A percentile compares a stretch with the other conserved stretches of the same genome.
Evolutionary conservation across 495 filamentous ascomycete genomes (phyloP).

Genomic region (Neurospora terricola): DNA sequence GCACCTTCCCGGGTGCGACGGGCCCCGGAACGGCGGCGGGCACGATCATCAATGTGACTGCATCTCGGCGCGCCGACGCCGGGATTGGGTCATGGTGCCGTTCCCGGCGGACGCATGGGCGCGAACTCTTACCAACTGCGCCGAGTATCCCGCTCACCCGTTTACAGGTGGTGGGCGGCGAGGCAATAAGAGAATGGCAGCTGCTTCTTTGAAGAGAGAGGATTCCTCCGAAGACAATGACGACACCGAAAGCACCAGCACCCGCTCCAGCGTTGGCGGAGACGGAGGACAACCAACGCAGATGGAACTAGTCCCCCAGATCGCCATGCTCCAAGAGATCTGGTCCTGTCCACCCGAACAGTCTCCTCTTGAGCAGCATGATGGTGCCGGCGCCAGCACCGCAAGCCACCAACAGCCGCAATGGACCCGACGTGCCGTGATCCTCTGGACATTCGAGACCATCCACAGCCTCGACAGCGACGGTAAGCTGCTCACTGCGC

Average conservation of each 20-base stretch:
- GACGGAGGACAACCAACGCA: constrained; percentile 21
- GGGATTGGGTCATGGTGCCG: constrained; percentile 30
- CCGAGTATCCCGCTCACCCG: constrained; percentile 30
- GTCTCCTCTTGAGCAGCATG: neutral
- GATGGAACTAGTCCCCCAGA: constrained; percentile 35
- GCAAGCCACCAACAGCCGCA: constrained; percentile 3
- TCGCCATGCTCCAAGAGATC: constrained; percentile 43
- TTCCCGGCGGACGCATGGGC: constrained; percentile 43
- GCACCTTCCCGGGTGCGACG: constrained; percentile 31
- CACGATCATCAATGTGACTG: constrained; percentile 17
- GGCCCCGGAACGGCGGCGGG: constrained; percentile 21
- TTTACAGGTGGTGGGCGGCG: constrained; percentile 8
- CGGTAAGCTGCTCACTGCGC: constrained; percentile 17
- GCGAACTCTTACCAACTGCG: constrained; percentile 34
- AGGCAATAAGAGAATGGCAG: neutral
- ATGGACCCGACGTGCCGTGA: constrained; percentile 34
- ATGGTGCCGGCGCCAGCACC: constrained; percentile 1
- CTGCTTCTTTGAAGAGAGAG: constrained; percentile 1
- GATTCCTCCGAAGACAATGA: constrained; percentile 4
- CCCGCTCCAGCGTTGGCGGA: neutral
- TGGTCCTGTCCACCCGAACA: constrained; percentile 30
- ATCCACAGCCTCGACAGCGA: constrained; percentile 27
- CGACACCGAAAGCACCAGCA: constrained; percentile 4
- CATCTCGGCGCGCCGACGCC: constrained; percentile 13
- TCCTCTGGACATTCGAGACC: constrained; percentile 40